phyloP scores from a whole-genome alignment of 768 basidiomycete genomes.

The Phylloporus arenicola region DNA sequence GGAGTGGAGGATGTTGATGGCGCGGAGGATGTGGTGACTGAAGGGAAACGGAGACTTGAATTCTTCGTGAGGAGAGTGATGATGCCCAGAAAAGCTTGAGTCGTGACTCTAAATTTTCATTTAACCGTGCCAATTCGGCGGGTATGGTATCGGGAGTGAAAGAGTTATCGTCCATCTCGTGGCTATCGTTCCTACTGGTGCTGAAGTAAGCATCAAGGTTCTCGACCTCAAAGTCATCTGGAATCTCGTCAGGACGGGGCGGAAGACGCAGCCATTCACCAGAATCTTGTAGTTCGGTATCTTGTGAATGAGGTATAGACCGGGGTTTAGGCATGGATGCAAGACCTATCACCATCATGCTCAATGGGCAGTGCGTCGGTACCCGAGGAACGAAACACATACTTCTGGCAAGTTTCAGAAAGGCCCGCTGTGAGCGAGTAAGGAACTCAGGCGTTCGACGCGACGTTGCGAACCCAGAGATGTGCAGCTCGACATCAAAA shows the following conservation, averaged over 20 bases:
- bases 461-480: conserved; percentile 72
- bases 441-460: conserved; percentile 53
- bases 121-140: conserved; percentile 46
- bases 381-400: neutral
- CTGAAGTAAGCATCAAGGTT: conserved; percentile 52
- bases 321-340: conserved; percentile 64
- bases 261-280: conserved; percentile 38
- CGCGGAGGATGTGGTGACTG: conserved; percentile 16
- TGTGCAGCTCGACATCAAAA: conserved; percentile 67
- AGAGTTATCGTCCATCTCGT: conserved; percentile 13
- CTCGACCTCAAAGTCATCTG: conserved; percentile 52
- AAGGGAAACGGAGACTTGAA: conserved; percentile 61
- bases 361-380: conserved; percentile 1
- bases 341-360: conserved; percentile 44
- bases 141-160: conserved; percentile 16
- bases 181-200: conserved; percentile 19
- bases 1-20: conserved; percentile 41
- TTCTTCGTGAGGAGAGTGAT: conserved; percentile 54
- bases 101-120: conserved; percentile 72
- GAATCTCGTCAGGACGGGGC: conserved; percentile 53
- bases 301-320: conserved; percentile 15
- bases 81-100: conserved; percentile 80
- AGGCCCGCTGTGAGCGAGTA: conserved; percentile 70
- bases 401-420: conserved; percentile 78
- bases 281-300: conserved; percentile 30